Conservation (phyloP, 2,329 filamentous ascomycete species). For the Xylariaceae sp. region DNA sequence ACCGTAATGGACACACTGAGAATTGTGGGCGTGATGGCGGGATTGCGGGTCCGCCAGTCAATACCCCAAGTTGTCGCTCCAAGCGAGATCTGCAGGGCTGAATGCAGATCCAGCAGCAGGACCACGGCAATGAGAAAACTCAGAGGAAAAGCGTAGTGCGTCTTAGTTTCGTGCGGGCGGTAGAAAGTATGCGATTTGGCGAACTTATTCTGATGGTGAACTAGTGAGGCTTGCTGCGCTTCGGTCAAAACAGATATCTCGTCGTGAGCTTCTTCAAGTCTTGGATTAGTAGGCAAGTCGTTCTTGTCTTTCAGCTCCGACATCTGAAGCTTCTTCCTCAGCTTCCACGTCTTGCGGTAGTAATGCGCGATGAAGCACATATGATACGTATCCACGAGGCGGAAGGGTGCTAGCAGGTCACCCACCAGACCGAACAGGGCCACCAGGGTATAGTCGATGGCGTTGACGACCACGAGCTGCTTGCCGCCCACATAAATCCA, state of each 20-base stretch:
- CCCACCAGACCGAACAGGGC: conserved; percentile 68
- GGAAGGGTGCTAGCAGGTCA: conserved; percentile 69
- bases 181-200: conserved; percentile 83
- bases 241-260: conserved; percentile 58
- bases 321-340: conserved; percentile 57
- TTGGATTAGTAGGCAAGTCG: conserved; percentile 53
- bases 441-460: conserved; percentile 69
- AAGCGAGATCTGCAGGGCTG: conserved; percentile 73
- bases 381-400: conserved; percentile 79
- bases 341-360: conserved; percentile 59
- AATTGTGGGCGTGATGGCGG: conserved; percentile 74
- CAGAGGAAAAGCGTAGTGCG: conserved; percentile 75
- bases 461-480: conserved; percentile 65
- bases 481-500: conserved; percentile 79
- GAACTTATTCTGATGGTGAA: conserved; percentile 76
- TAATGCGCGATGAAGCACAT: conserved; percentile 80
- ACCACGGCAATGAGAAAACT: conserved; percentile 71
- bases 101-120: conserved; percentile 75
- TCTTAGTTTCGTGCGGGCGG: conserved; percentile 81
- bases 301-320: conserved; percentile 65
- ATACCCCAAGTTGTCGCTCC: conserved; percentile 78
- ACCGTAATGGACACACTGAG: conserved; percentile 74
- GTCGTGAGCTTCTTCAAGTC: conserved; percentile 42
- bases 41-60: conserved; percentile 62
- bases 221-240: conserved; percentile 64